Conservation (phyloP, 129 eudicot genomes). For the Tanacetum coccineum region DNA sequence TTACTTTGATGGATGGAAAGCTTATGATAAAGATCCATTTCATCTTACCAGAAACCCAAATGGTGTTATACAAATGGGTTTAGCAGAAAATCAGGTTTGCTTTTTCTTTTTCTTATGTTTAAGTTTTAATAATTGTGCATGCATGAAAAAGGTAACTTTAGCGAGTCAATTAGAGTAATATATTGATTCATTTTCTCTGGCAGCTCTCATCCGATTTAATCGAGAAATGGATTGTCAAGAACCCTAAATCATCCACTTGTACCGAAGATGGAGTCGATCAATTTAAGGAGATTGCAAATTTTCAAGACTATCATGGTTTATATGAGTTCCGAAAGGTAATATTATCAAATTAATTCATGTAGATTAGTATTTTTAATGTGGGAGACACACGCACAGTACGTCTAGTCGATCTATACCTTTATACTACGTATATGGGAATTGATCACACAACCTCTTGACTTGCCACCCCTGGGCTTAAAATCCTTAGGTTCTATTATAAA, state of each 20-base stretch:
- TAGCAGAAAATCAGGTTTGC: conserved; percentile 84
- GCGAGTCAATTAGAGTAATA: neutral
- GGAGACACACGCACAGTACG: too few relatives aligned
- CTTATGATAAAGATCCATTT: conserved; percentile 71
- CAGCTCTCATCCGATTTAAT: conserved; percentile 61
- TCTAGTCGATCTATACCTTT: too few relatives aligned
- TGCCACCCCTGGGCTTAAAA: too few relatives aligned
- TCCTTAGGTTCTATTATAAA: too few relatives aligned
- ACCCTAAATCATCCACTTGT: conserved; percentile 74
- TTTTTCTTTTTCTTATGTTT: neutral
- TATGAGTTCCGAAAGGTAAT: conserved; percentile 62
- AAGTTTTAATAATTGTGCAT: neutral
- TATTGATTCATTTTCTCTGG: conserved; percentile 10
- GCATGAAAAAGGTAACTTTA: neutral
- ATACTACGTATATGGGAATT: too few relatives aligned
- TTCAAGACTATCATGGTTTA: conserved; percentile 86
- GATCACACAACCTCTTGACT: too few relatives aligned
- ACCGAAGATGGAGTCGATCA: conserved; percentile 49
- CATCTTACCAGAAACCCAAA: conserved; percentile 49
- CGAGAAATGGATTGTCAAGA: conserved; percentile 65
- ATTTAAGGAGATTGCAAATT: conserved; percentile 61
- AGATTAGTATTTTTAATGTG: neutral
- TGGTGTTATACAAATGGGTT: conserved; percentile 89
- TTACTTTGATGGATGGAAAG: conserved; percentile 90
- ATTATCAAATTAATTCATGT: neutral